Conservation (phyloP, 2,329 filamentous ascomycete genomes). For the Periconia digitata region DNA sequence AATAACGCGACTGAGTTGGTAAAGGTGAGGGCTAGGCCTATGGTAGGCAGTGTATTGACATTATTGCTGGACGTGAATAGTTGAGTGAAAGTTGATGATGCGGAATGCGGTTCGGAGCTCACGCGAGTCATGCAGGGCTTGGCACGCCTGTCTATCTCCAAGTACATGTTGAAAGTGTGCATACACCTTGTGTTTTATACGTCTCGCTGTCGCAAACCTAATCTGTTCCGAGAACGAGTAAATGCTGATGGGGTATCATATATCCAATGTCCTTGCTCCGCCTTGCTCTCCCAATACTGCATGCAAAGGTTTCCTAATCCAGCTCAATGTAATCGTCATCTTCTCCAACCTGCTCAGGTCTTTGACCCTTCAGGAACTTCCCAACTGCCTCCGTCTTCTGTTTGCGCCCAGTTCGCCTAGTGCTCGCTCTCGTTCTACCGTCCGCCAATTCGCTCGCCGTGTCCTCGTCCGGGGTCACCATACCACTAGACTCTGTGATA, state of each 20-base stretch:
- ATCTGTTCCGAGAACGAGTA: no score
- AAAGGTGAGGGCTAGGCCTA: not conserved
- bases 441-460: constrained; percentile 6
- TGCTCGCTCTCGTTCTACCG: constrained; percentile 8
- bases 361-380: constrained; percentile 26
- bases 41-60: not conserved
- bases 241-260: constrained; percentile 7
- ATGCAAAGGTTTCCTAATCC: constrained; percentile 11
- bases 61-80: not conserved
- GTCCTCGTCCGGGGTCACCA: constrained; percentile 11
- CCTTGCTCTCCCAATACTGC: no score
- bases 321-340: constrained; percentile 30
- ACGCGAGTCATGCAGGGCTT: constrained; percentile 26
- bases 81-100: constrained; percentile 2
- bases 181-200: no score
- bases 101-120: constrained; percentile 10
- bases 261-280: not conserved
- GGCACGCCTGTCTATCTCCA: no score
- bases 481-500: constrained; percentile 2
- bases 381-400: constrained; percentile 15
- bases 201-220: no score
- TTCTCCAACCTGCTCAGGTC: constrained; percentile 16
- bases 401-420: constrained; percentile 6
- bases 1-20: no score
- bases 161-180: no score